Conservation (phyloP, 164 flowering plant species). For the Platanus orientalis region DNA sequence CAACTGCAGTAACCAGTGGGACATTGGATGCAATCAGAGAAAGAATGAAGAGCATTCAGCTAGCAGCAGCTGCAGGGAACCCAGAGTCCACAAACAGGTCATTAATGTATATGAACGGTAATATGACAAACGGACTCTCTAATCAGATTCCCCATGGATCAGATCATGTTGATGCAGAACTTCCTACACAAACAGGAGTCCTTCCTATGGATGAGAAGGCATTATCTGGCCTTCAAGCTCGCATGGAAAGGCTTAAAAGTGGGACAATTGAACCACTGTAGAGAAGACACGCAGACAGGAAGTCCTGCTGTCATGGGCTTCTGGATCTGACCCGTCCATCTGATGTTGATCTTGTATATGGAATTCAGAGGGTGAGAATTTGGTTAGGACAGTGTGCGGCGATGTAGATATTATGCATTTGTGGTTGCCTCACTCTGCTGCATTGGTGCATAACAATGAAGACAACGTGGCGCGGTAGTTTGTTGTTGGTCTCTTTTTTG, state of each 20-base stretch:
- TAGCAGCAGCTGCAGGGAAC: slow-evolving; percentile 69
- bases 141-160: slow-evolving; percentile 30
- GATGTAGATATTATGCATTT: too few relatives aligned
- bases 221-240: slow-evolving; percentile 91
- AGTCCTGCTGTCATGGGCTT: too few relatives aligned
- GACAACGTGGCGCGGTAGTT: too few relatives aligned
- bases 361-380: background rate
- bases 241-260: slow-evolving; percentile 96
- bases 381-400: background rate
- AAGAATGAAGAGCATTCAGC: slow-evolving; percentile 93
- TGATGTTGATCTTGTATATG: background rate
- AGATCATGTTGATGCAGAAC: slow-evolving; percentile 33
- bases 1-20: slow-evolving; percentile 62
- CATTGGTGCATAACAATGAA: too few relatives aligned
- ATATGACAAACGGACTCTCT: slow-evolving; percentile 28
- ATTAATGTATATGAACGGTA: slow-evolving; percentile 45
- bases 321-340: background rate
- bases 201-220: slow-evolving; percentile 97
- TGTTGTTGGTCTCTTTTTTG: too few relatives aligned
- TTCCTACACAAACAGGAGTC: slow-evolving; percentile 44
- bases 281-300: background rate
- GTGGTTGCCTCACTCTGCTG: too few relatives aligned
- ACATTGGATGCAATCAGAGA: slow-evolving; percentile 91
- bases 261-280: slow-evolving; percentile 67
- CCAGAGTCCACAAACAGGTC: slow-evolving; percentile 48